phyloP scores from a whole-genome alignment of 2,329 filamentous ascomycete genomes.

The Scedosporium boydii region DNA sequence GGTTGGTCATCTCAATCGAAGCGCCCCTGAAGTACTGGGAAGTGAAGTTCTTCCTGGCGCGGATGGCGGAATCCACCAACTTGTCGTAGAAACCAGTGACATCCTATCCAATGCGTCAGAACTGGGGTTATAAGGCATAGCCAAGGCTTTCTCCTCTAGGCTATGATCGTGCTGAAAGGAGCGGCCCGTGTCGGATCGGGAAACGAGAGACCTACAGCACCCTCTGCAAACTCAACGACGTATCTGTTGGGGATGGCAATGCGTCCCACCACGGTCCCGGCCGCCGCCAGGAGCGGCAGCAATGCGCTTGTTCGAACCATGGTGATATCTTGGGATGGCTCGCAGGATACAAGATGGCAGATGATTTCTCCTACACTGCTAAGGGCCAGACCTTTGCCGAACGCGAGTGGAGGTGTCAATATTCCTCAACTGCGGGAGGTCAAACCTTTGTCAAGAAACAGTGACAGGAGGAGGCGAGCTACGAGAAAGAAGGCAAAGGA shows the following conservation, averaged over 20 bases:
- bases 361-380: too few relatives aligned
- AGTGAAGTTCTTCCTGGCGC: conserved; percentile 36
- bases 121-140: too few relatives aligned
- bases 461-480: background rate
- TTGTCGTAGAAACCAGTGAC: conserved; percentile 27
- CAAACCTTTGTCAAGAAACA: background rate
- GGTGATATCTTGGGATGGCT: conserved; percentile 13
- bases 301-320: conserved; percentile 27
- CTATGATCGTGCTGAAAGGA: background rate
- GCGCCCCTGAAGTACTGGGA: conserved; percentile 44
- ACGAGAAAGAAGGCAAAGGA: background rate
- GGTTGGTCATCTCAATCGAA: conserved; percentile 41
- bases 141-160: background rate
- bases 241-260: conserved; percentile 34
- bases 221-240: conserved; percentile 44
- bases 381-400: background rate
- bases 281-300: conserved; percentile 25
- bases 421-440: background rate
- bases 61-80: conserved; percentile 26
- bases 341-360: background rate
- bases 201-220: conserved; percentile 25
- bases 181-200: background rate
- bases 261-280: conserved; percentile 17
- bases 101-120: conserved; percentile 22
- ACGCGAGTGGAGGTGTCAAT: background rate